Base-by-base conservation (phyloP, 1,284 basidiomycete genomes). In the Boletus mariae region DNA sequence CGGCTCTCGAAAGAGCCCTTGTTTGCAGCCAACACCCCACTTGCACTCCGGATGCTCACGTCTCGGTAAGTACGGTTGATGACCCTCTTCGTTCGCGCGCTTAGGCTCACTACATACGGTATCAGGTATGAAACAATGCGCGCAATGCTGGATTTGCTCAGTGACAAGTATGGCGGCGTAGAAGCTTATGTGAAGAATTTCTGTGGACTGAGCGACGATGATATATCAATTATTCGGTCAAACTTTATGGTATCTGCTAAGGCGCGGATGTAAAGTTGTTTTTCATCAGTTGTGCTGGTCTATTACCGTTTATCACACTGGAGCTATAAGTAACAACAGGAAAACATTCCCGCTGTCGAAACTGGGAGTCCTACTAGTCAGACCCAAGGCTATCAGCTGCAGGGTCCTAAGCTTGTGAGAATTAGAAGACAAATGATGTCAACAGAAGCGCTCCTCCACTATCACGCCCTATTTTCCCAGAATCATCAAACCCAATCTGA, bases 31-130 rank as follows among this genome's bases (percentile, higher is more conserved):
- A 85, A 89, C 58, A 80, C 76, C 44, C 80, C 87, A 53, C 85
- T 86, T 23, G 87, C 86, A 2, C 71, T 87, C 13, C 89, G 87
- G 58, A 88, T 90, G 87, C 80, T 90, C 45, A 80, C 83, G 4
- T 89, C 86, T 60, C 78, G 84, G 87, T 87, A 64, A 53, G 49
- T 45, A 29, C 26, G 10, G 42, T 32, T 44, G 28, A 32, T 47
- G 37, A 5, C 40, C n/a, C 17, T n/a, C 12, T 17, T 10, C 37
- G 37, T n/a, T 42, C 45, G 40, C 32, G 28, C 25, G 28, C 26
- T 35, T 28, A 40, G 25, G 1, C 48, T 50, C 37, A 47, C 25
- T 47, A 9, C 32, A 28, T 13, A 20, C 31, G 34, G 26, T 8
- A 2, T 29, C 57, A 90, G 87, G 49, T 75, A 75, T 41, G 85